These are phyloP conservation scores for Kickxella alabastrina DNA, from an alignment of 192 early-diverging fungal species.

Conservation along the genomic window DNA sequence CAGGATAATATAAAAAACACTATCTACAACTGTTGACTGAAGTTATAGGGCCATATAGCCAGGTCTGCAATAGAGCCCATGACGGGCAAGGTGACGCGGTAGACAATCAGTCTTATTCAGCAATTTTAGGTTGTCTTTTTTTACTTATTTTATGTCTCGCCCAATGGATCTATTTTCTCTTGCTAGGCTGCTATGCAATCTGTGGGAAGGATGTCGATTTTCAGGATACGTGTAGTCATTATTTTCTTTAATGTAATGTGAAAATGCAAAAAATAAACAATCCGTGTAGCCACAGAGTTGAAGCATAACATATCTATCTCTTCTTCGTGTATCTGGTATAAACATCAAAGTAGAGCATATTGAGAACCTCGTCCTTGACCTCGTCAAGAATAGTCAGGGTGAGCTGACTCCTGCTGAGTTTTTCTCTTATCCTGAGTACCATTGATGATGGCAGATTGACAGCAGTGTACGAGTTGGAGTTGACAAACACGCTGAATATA, in stretches of 20 bases:
- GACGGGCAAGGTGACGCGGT: too few relatives aligned
- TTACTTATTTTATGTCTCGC: too few relatives aligned
- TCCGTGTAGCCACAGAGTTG: too few relatives aligned
- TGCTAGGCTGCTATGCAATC: too few relatives aligned
- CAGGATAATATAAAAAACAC: too few relatives aligned
- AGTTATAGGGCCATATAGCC: too few relatives aligned
- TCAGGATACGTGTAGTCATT: too few relatives aligned
- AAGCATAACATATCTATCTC: constrained; percentile 24
- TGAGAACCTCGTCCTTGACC: constrained; percentile 45
- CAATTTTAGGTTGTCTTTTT: too few relatives aligned
- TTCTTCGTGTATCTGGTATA: constrained; percentile 41
- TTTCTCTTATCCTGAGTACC: constrained; percentile 34
- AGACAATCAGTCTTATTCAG: too few relatives aligned
- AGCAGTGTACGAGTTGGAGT: constrained; percentile 41
- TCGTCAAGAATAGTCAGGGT: constrained; percentile 48
- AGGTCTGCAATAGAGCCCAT: too few relatives aligned
- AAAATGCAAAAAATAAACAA: not conserved
- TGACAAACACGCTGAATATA: constrained; percentile 47
- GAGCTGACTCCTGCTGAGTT: constrained; percentile 26
- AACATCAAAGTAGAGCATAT: constrained; percentile 49
- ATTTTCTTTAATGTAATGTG: not conserved
- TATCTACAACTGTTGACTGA: too few relatives aligned
- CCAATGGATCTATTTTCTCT: too few relatives aligned
- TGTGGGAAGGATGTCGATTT: not conserved
- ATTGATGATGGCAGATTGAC: constrained; percentile 38